Percentiles rank a stretch among this genome's conserved stretches.
Conservation (phyloP, 116 monocot genomes). For the Papilionanthe hybrid region DNA sequence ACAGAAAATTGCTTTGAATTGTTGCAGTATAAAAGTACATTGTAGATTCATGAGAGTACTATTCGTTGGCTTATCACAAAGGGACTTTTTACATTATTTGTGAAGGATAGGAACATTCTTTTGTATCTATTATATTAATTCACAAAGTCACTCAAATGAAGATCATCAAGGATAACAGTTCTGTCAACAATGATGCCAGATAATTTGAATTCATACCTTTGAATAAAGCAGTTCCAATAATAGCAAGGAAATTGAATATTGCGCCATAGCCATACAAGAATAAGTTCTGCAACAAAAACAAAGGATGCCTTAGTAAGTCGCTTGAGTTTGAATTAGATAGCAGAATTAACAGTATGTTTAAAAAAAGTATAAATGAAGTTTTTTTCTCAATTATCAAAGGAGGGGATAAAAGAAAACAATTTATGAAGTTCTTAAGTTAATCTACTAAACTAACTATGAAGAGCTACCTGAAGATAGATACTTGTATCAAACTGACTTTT, state of each 20-base stretch:
- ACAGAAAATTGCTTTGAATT: slow-evolving; percentile 1
- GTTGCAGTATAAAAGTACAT: neutral
- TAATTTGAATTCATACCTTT: slow-evolving; percentile 56
- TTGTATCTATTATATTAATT: neutral
- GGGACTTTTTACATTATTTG: neutral
- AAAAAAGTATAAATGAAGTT: slow-evolving; percentile 3
- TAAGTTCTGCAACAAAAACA: slow-evolving; percentile 63
- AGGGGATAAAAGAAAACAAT: neutral
- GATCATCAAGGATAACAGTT: neutral
- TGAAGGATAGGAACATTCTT: neutral
- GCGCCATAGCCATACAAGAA: slow-evolving; percentile 99
- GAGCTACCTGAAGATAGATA: slow-evolving; percentile 97
- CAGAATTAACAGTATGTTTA: slow-evolving; percentile 1
- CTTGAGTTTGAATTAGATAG: neutral
- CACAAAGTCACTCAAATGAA: neutral
- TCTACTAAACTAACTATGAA: neutral
- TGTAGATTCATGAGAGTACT: neutral
- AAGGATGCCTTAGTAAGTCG: neutral
- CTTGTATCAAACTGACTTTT: slow-evolving; percentile 99
- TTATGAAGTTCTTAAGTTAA: neutral
- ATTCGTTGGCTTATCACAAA: neutral
- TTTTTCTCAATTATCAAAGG: neutral
- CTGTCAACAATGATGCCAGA: neutral
- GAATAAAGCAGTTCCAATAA: slow-evolving; percentile 62
- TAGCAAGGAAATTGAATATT: slow-evolving; percentile 91